Conservation (phyloP, 306 rosid genomes). For the Quercus aquifolioides region DNA sequence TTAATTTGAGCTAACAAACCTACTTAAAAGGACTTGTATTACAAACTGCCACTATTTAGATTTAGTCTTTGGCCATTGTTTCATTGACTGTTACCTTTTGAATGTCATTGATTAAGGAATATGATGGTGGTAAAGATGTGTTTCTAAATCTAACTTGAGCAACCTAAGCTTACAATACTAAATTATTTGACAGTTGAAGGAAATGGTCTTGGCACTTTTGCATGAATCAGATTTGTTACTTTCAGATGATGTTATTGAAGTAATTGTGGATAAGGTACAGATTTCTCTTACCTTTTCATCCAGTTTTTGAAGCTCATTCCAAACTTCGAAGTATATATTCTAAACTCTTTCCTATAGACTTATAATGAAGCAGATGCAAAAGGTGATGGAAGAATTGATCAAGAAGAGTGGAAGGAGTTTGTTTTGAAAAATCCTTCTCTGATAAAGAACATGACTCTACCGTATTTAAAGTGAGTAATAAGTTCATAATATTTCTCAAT, state of each 20-base stretch:
- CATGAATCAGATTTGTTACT: constrained; percentile 79
- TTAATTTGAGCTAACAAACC: not conserved
- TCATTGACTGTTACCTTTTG: not conserved
- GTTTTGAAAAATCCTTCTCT: constrained; percentile 73
- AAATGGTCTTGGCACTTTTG: constrained; percentile 84
- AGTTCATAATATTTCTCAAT: constrained; percentile 4
- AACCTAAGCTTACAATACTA: constrained; percentile 6
- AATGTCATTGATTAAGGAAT: not conserved
- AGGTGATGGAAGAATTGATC: constrained; percentile 84
- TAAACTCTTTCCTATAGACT: constrained; percentile 41
- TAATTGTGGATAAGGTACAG: constrained; percentile 78
- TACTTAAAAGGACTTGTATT: not conserved
- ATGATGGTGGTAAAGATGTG: not conserved
- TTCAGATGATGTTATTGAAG: constrained; percentile 70
- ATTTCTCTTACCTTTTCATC: not conserved
- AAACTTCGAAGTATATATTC: not conserved
- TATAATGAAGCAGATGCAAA: constrained; percentile 72
- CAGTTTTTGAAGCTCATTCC: constrained; percentile 3
- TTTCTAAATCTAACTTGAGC: not conserved
- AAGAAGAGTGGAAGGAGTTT: constrained; percentile 88
- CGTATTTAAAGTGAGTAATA: constrained; percentile 53
- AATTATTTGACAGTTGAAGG: constrained; percentile 59
- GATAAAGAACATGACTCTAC: constrained; percentile 86
- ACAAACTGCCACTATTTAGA: not conserved
- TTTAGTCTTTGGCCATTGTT: not conserved